Evolutionary conservation across 2,329 filamentous ascomycete species (phyloP).

Genomic region (Talaromyces piceae): DNA sequence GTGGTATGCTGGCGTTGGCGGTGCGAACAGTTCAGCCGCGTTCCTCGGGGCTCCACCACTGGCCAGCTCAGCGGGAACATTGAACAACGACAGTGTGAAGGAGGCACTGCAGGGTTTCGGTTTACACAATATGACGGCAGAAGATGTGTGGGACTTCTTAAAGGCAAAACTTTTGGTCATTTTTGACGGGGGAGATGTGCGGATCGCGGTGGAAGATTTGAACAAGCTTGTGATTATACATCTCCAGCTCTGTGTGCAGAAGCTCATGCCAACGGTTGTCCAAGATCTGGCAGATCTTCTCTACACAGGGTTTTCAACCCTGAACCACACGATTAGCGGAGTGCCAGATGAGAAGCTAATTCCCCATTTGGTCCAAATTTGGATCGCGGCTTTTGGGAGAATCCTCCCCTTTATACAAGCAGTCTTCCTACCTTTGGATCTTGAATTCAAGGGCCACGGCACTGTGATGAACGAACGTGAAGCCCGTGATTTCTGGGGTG

Average conservation of each 20-base stretch:
- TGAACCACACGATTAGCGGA: slow-evolving; percentile 74
- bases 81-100: slow-evolving; percentile 30
- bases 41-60: slow-evolving; percentile 24
- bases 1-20: slow-evolving; percentile 16
- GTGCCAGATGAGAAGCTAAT: slow-evolving; percentile 84
- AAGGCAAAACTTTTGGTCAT: slow-evolving; percentile 57
- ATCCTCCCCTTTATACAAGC: slow-evolving; percentile 92
- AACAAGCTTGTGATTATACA: slow-evolving; percentile 57
- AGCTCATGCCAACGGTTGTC: slow-evolving; percentile 51
- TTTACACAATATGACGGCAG: slow-evolving; percentile 59
- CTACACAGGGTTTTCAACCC: slow-evolving; percentile 68
- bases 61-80: slow-evolving; percentile 23
- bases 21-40: neutral
- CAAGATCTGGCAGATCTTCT: slow-evolving; percentile 56
- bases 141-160: slow-evolving; percentile 60
- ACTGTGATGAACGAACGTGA: slow-evolving; percentile 69
- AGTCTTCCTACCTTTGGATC: slow-evolving; percentile 84
- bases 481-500: slow-evolving; percentile 85
- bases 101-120: slow-evolving; percentile 48
- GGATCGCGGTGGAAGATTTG: slow-evolving; percentile 59
- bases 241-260: slow-evolving; percentile 56
- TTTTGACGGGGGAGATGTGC: slow-evolving; percentile 58
- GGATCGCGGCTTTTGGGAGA: slow-evolving; percentile 85
- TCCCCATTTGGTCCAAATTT: slow-evolving; percentile 82
- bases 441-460: slow-evolving; percentile 84